These are phyloP conservation scores for Ceratocystis albifundus DNA, from an alignment of 2,329 filamentous ascomycete species.

Conservation along the genomic window DNA sequence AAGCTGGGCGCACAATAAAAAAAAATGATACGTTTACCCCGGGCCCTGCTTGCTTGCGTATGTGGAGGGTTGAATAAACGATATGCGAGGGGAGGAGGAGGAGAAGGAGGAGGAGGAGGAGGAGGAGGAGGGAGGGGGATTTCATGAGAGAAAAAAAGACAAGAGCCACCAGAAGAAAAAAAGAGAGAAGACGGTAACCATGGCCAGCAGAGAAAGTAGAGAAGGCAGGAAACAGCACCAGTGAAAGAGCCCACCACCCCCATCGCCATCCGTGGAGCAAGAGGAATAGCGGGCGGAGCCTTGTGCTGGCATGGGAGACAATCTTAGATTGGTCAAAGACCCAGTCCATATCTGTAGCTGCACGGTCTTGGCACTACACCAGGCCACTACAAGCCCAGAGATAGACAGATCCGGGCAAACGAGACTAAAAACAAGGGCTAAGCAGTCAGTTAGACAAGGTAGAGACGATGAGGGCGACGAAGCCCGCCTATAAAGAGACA, in stretches of 20 bases:
- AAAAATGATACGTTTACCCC: no score
- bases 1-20: no score
- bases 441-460: not conserved
- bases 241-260: not conserved
- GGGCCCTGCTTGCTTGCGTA: no score
- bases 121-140: no score
- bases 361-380: not conserved
- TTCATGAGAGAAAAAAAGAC: no score
- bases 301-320: not conserved
- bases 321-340: constrained; percentile 8
- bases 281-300: not conserved
- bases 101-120: no score
- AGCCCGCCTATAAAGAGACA: not conserved
- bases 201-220: not conserved
- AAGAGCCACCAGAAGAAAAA: not conserved
- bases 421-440: not conserved
- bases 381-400: not conserved
- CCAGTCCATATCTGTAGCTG: not conserved
- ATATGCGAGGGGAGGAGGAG: no score
- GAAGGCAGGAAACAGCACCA: not conserved
- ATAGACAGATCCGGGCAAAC: constrained; percentile 10
- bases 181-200: not conserved
- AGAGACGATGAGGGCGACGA: not conserved
- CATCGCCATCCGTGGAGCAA: not conserved
- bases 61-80: no score